Evolutionary conservation across 805 yeast species (phyloP).

Genomic region (Wickerhamiella vanderwaltii): DNA sequence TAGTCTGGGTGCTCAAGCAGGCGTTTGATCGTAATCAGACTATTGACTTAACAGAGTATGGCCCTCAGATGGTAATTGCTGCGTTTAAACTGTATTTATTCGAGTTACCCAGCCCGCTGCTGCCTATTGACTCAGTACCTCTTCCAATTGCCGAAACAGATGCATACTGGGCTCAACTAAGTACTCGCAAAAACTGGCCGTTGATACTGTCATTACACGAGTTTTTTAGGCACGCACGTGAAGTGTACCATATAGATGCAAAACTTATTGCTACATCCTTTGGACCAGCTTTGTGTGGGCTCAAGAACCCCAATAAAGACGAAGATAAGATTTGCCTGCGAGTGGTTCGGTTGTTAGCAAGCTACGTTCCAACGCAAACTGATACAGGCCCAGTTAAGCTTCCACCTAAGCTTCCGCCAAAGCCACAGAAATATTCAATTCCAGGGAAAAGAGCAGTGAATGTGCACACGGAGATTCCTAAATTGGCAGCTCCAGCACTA

Average conservation of each 20-base stretch:
- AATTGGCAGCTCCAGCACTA: too few relatives aligned
- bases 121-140: slow-evolving; percentile 38
- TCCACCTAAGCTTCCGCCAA: neutral
- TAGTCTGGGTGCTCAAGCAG: slow-evolving; percentile 18
- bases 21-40: slow-evolving; percentile 38
- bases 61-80: slow-evolving; percentile 40
- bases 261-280: slow-evolving; percentile 34
- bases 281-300: slow-evolving; percentile 46
- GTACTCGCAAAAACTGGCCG: slow-evolving; percentile 21
- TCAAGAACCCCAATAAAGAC: slow-evolving; percentile 36
- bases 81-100: slow-evolving; percentile 35
- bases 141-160: slow-evolving; percentile 44
- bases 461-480: neutral
- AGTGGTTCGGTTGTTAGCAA: slow-evolving; percentile 41
- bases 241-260: slow-evolving; percentile 6
- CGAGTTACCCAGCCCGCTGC: slow-evolving; percentile 42
- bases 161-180: slow-evolving; percentile 32
- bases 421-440: neutral
- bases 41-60: slow-evolving; percentile 45
- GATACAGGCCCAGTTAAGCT: neutral
- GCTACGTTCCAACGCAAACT: slow-evolving; percentile 32
- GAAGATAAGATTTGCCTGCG: slow-evolving; percentile 40
- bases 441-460: neutral
- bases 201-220: neutral
- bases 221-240: slow-evolving; percentile 10